phyloP scores from a whole-genome alignment of 495 filamentous ascomycete genomes.

The Xylaria grammica region DNA sequence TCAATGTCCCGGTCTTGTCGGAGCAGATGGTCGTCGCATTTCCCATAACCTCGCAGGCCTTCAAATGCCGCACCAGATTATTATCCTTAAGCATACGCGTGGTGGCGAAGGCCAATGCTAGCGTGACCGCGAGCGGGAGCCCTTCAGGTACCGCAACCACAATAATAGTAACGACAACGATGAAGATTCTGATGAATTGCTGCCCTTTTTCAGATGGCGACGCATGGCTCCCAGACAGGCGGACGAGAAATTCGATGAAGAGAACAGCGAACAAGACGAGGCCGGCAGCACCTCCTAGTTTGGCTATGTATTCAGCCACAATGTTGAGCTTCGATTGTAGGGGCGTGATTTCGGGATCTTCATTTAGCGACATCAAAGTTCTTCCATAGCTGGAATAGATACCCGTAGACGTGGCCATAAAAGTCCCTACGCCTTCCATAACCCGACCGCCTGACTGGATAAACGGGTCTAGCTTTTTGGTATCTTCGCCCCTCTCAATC shows the following conservation, averaged over 20 bases:
- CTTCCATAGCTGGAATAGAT: constrained; percentile 89
- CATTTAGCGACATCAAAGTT: constrained; percentile 90
- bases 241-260: constrained; percentile 85
- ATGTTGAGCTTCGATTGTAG: constrained; percentile 90
- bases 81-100: constrained; percentile 95
- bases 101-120: constrained; percentile 93
- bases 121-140: constrained; percentile 87
- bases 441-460: constrained; percentile 93
- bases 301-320: constrained; percentile 91
- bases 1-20: constrained; percentile 96
- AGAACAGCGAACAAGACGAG: constrained; percentile 87
- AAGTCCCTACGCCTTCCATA: constrained; percentile 87
- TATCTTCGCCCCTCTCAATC: constrained; percentile 73
- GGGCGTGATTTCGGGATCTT: constrained; percentile 91
- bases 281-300: constrained; percentile 84
- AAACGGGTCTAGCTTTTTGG: constrained; percentile 91
- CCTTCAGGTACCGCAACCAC: constrained; percentile 96
- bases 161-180: constrained; percentile 92
- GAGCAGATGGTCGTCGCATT: constrained; percentile 96
- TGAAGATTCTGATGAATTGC: constrained; percentile 88
- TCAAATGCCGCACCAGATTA: constrained; percentile 87
- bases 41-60: constrained; percentile 98
- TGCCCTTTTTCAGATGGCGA: constrained; percentile 79
- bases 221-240: constrained; percentile 60
- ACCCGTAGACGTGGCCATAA: constrained; percentile 85